Evolutionary conservation across 345 rosid species (phyloP), one percentile per base, ranked within the genome.

Genomic region (Rubroshorea leprosula): DNA sequence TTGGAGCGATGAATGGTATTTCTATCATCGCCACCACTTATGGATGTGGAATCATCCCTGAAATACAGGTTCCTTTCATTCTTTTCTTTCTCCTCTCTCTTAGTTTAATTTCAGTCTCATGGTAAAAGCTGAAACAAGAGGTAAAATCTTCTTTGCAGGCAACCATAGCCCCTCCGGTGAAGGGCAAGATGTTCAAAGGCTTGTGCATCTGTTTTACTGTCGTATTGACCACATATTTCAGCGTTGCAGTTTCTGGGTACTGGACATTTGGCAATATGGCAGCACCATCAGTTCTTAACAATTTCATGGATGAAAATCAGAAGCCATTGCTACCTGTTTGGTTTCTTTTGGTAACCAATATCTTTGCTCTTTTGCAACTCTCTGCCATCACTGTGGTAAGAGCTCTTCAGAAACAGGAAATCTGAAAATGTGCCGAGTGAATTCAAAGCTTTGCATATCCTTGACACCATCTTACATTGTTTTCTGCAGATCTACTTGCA

Each of bases 101-200:
- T n/a, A n/a, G n/a, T n/a, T n/a, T n/a, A n/a, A n/a, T n/a, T n/a
- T n/a, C n/a, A n/a, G n/a, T n/a, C n/a, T n/a, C n/a, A n/a, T n/a
- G n/a, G n/a, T n/a, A n/a, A n/a, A n/a, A n/a, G n/a, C n/a, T n/a
- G n/a, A n/a, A n/a, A n/a, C n/a, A n/a, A n/a, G 23, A 6, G 15
- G 54, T 14, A 50, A 50, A 21, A 19, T n/a, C n/a, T 26, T 41
- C 49, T 41, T 67, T 60, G 21, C 54, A 74, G 83, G 83, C 86
- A 60, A 81, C 90, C 0, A 45, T 84, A 29, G 84, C 81, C 10
- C 74, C 81, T 2, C 86, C 83, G 0, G 81, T 79, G 11, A 73
- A 77, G 65, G 90, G 84, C 21, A 81, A 84, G 73, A 79, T 81
- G 86, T 77, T 79, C 49, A 84, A 77, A 66, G 90, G 84, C 15